Percentiles rank a stretch among this genome's conserved stretches.
These are phyloP conservation scores for Hypomyces rosellus DNA, from an alignment of 2,329 filamentous ascomycete species.

Conservation along the genomic window DNA sequence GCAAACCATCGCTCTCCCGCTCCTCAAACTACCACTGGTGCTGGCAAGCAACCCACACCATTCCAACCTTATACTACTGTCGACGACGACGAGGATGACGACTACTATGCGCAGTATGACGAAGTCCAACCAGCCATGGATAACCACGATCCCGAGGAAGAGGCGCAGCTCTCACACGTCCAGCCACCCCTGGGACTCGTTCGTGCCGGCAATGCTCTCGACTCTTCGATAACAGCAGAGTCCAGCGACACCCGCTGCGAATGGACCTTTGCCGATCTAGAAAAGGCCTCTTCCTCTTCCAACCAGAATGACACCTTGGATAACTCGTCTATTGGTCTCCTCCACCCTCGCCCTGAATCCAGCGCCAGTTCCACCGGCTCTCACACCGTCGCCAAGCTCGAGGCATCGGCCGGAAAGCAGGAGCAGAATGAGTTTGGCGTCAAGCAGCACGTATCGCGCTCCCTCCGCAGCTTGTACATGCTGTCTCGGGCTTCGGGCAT, in stretches of 20 bases:
- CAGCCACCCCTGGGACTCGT: conserved; percentile 28
- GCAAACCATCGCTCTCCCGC: conserved; percentile 57
- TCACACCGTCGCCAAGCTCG: conserved; percentile 54
- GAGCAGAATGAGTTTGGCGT: conserved; percentile 65
- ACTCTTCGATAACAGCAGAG: conserved; percentile 20
- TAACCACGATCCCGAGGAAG: conserved; percentile 73
- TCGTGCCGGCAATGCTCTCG: conserved; percentile 8
- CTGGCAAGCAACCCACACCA: conserved; percentile 19
- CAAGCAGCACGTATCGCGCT: conserved; percentile 71
- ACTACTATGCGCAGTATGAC: conserved; percentile 72
- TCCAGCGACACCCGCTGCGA: conserved; percentile 25
- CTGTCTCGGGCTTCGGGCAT: conserved; percentile 67
- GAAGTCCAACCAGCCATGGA: conserved; percentile 76
- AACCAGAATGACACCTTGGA: conserved; percentile 23
- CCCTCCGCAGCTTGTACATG: conserved; percentile 69
- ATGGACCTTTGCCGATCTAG: conserved; percentile 38
- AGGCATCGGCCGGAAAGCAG: conserved; percentile 48
- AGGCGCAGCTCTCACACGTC: conserved; percentile 27
- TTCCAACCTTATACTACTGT: background rate
- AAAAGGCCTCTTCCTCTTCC: conserved; percentile 30
- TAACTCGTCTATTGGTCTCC: conserved; percentile 22
- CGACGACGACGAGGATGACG: conserved; percentile 48
- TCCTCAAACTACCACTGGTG: conserved; percentile 33
- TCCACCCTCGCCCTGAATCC: conserved; percentile 54
- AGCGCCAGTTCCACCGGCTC: conserved; percentile 52